These are phyloP conservation scores for Sphaceloma murrayae DNA, from an alignment of 2,329 filamentous ascomycete genomes.

Conservation along the genomic window DNA sequence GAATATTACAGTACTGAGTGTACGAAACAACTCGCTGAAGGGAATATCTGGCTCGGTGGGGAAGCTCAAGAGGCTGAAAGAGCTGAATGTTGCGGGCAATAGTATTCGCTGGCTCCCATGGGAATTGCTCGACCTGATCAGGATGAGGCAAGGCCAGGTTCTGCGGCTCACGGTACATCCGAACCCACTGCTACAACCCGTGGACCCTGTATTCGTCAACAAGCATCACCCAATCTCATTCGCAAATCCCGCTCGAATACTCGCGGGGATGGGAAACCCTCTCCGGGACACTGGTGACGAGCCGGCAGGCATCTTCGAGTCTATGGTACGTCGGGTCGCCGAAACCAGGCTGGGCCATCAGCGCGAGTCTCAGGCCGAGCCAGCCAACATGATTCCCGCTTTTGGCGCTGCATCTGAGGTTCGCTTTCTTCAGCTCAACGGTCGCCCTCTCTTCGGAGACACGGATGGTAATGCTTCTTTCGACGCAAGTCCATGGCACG, in stretches of 20 bases:
- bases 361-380: no score
- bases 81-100: constrained; percentile 60
- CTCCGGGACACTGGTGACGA: neutral
- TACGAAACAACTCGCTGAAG: constrained; percentile 53
- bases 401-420: constrained; percentile 25
- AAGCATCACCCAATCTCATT: neutral
- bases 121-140: constrained; percentile 51
- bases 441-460: constrained; percentile 20
- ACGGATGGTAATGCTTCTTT: constrained; percentile 3
- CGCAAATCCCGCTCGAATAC: neutral
- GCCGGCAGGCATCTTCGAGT: neutral
- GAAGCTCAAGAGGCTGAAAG: constrained; percentile 48
- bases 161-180: constrained; percentile 48
- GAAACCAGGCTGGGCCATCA: neutral
- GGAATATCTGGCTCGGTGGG: constrained; percentile 53
- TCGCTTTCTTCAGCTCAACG: constrained; percentile 26
- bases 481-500: constrained; percentile 15
- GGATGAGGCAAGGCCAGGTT: constrained; percentile 35
- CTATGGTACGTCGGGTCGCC: constrained; percentile 4
- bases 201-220: neutral
- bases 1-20: constrained; percentile 53
- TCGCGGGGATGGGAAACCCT: neutral
- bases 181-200: constrained; percentile 48
- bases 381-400: constrained; percentile 20
- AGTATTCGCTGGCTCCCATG: constrained; percentile 50